Conservation (phyloP, 768 basidiomycete genomes). For the Lanmaoa pseudosensibilis region DNA sequence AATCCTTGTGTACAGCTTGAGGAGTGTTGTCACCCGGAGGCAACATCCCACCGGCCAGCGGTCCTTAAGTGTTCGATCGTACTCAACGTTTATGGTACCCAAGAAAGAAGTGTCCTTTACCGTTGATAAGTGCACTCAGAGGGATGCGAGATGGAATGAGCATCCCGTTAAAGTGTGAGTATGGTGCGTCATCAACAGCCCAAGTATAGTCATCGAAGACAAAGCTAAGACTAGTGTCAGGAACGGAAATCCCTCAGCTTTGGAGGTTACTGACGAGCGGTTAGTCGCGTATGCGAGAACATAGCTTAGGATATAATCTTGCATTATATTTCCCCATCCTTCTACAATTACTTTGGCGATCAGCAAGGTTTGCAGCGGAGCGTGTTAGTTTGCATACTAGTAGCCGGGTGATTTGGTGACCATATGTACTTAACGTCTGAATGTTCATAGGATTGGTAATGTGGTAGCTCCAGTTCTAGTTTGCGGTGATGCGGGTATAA, state of each 20-base stretch:
- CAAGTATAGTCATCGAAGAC: constrained; percentile 46
- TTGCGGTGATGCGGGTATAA: neutral
- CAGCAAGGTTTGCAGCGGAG: neutral
- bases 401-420: constrained; percentile 1
- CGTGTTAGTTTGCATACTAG: neutral
- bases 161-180: constrained; percentile 35
- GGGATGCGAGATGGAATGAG: constrained; percentile 41
- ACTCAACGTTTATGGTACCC: neutral
- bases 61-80: constrained; percentile 26
- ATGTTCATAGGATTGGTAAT: neutral
- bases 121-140: constrained; percentile 36
- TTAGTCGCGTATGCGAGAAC: constrained; percentile 35
- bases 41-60: constrained; percentile 39
- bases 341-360: constrained; percentile 16
- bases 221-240: constrained; percentile 25
- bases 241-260: neutral
- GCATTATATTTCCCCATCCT: constrained; percentile 42
- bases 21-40: constrained; percentile 30
- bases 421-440: neutral
- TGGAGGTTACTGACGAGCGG: constrained; percentile 31
- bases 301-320: constrained; percentile 36
- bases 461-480: neutral
- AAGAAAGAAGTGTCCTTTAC: constrained; percentile 14
- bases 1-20: constrained; percentile 36
- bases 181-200: constrained; percentile 34